Conservation (phyloP, 345 rosid species). For the Fremontodendron californicum region DNA sequence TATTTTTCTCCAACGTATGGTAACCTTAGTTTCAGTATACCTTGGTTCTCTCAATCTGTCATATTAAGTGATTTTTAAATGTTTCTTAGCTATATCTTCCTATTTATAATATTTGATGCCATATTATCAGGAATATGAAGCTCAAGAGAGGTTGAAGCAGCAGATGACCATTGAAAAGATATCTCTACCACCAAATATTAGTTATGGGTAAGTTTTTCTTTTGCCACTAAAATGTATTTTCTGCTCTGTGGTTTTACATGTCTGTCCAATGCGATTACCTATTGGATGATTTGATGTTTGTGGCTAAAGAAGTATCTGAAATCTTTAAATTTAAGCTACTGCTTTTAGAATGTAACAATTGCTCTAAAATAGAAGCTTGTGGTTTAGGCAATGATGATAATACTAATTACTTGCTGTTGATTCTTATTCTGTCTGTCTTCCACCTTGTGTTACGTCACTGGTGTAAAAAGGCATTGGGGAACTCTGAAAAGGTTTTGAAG, state of each 20-base stretch:
- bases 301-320: neutral
- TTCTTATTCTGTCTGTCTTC: neutral
- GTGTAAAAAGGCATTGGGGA: neutral
- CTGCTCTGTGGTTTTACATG: neutral
- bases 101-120: neutral
- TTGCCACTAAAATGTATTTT: neutral
- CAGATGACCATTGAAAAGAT: constrained; percentile 55
- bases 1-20: neutral
- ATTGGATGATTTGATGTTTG: constrained; percentile 1
- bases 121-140: constrained; percentile 64
- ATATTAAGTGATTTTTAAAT: neutral
- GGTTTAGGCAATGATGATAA: neutral
- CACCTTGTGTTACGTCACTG: neutral
- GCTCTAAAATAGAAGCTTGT: neutral
- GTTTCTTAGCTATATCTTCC: constrained; percentile 7
- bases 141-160: constrained; percentile 70
- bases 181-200: constrained; percentile 56
- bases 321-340: neutral
- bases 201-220: constrained; percentile 54
- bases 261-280: neutral
- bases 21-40: neutral
- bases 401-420: neutral
- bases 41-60: neutral
- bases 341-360: neutral
- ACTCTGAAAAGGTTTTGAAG: neutral